Conservation (phyloP, 306 rosid genomes). For the Styphnolobium japonicum region DNA sequence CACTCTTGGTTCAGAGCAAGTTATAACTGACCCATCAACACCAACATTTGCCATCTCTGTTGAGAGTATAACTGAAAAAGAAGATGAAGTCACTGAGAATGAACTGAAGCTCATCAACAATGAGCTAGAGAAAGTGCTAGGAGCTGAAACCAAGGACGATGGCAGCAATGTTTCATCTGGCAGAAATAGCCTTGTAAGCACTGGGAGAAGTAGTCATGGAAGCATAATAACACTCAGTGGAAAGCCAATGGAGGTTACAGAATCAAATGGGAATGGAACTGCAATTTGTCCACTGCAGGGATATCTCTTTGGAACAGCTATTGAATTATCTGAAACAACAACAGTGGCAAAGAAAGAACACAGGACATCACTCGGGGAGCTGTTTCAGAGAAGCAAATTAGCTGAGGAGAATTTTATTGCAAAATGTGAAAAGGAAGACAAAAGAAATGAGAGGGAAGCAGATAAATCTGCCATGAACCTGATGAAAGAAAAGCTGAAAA, state of each 20-base stretch:
- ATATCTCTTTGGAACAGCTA: conserved; percentile 79
- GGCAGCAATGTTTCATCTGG: conserved; percentile 71
- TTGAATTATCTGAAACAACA: conserved; percentile 67
- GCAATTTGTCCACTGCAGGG: conserved; percentile 80
- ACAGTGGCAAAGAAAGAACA: conserved; percentile 67
- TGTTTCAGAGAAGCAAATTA: conserved; percentile 73
- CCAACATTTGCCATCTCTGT: conserved; percentile 76
- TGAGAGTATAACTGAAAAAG: conserved; percentile 79
- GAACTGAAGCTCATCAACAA: conserved; percentile 83
- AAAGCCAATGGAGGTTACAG: conserved; percentile 58
- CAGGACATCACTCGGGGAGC: conserved; percentile 83
- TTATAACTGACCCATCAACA: conserved; percentile 55
- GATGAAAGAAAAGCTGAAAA: conserved; percentile 73
- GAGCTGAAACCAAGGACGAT: conserved; percentile 74
- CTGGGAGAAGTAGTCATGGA: conserved; percentile 83
- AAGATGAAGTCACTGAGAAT: conserved; percentile 82
- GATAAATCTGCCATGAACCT: conserved; percentile 68
- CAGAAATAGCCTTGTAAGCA: conserved; percentile 82
- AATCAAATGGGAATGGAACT: conserved; percentile 50
- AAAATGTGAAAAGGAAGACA: conserved; percentile 54
- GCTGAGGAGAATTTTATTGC: conserved; percentile 57
- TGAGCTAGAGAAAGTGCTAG: conserved; percentile 85
- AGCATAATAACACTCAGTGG: conserved; percentile 82
- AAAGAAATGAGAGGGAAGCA: conserved; percentile 49
- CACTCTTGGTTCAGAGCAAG: conserved; percentile 80